A percentile compares a stretch with the other conserved stretches of the same genome.
Conservation (phyloP, 352 stramenopile genomes). For the Pythium phragmiticola region DNA sequence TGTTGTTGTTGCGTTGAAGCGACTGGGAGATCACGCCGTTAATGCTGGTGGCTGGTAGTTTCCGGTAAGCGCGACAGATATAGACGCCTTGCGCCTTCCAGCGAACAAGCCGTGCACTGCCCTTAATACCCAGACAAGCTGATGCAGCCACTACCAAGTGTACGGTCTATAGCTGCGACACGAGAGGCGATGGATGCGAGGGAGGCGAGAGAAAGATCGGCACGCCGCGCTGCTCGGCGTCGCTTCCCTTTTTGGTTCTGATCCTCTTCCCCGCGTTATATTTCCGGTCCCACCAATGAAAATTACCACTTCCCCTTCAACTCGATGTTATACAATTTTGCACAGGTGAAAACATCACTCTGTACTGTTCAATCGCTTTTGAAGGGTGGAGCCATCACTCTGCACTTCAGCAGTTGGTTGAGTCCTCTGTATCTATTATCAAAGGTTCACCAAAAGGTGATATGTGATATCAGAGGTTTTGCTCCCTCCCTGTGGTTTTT, state of each 20-base stretch:
- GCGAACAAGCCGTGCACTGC: too few relatives aligned
- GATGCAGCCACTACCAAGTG: background rate
- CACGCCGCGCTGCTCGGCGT: background rate
- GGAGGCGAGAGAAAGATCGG: background rate
- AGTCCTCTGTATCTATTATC: conserved; percentile 1
- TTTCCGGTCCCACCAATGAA: background rate
- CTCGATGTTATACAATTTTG: background rate
- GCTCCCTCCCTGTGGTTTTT: background rate
- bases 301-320: conserved; percentile 9
- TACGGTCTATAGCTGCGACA: background rate
- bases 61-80: background rate
- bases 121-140: background rate
- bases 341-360: too few relatives aligned
- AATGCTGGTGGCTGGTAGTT: too few relatives aligned
- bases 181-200: background rate
- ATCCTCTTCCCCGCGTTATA: background rate
- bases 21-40: conserved; percentile 10
- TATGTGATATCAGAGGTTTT: conserved; percentile 6
- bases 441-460: background rate
- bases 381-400: conserved; percentile 10
- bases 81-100: background rate
- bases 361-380: too few relatives aligned
- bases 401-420: background rate
- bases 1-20: background rate
- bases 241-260: conserved; percentile 1